Evolutionary conservation across 2,329 filamentous ascomycete genomes (phyloP).

Genomic region (Xylaria sp.): DNA sequence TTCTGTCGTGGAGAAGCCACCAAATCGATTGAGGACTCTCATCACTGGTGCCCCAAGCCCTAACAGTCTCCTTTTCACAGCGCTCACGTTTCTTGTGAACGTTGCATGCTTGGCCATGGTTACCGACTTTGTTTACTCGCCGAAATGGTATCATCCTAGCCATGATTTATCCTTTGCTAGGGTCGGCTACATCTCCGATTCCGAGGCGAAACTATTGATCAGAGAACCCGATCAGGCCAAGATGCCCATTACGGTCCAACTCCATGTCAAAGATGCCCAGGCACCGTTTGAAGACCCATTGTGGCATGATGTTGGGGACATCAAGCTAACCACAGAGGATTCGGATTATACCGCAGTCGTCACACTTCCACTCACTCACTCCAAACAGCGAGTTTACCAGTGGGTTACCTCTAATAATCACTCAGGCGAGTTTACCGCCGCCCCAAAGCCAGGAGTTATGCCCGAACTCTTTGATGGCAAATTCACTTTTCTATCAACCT

Average conservation of each 20-base stretch:
- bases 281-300: conserved; percentile 64
- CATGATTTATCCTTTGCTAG: conserved; percentile 86
- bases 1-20: conserved; percentile 66
- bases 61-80: conserved; percentile 72
- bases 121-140: conserved; percentile 81
- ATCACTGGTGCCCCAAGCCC: conserved; percentile 81
- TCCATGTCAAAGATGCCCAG: conserved; percentile 64
- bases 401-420: conserved; percentile 91
- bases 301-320: conserved; percentile 75
- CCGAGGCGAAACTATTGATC: conserved; percentile 82
- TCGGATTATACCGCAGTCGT: conserved; percentile 86
- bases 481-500: conserved; percentile 92
- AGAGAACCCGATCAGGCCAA: conserved; percentile 82
- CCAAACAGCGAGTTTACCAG: conserved; percentile 79
- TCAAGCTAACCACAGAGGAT: conserved; percentile 74
- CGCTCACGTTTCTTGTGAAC: conserved; percentile 78
- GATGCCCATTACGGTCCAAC: conserved; percentile 80
- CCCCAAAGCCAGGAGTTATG: conserved; percentile 75
- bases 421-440: conserved; percentile 81
- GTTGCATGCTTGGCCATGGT: conserved; percentile 73
- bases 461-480: conserved; percentile 71
- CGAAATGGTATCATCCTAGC: conserved; percentile 74
- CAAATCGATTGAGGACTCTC: conserved; percentile 71
- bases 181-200: conserved; percentile 85
- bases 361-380: conserved; percentile 70